Base-by-base conservation (phyloP, 2,329 filamentous ascomycete species). In the Cladosporium sp. region DNA sequence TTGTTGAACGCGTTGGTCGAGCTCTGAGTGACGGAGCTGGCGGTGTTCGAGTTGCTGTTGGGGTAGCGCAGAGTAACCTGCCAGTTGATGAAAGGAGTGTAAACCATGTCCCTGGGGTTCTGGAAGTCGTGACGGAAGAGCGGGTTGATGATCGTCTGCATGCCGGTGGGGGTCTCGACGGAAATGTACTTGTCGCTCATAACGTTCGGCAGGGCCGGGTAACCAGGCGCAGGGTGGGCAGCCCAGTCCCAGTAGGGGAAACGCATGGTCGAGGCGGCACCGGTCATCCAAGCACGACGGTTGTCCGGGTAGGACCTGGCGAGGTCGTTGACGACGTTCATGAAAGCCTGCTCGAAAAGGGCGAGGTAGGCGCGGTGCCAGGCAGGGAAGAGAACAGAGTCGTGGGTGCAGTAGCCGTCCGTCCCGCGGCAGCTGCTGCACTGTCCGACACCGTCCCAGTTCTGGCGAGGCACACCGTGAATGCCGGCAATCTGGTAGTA, bases 331-430 rank as follows among this genome's bases (percentile, higher is more conserved):
- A 61, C 66, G 16, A 63, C 43, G 19, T 56, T 56, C 49, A 66
- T 48, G 53, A 68, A 63, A 40, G 62, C 52, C 55, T 68, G 66
- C 58, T 68, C 66, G 53, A 63, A 67, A 9, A 67, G 59, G 16
- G 64, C 65, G 53, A 64, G 59, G 54, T 65, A 68, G 43, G 58
- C 52, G 40, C 66, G 64, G 54, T 68, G 66, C 64, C 64, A 68
- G 2, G 58, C 49, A 16, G 66, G 65, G 58, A 68, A 68, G 18
- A 65, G 62, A n/a, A 65, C 52, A 3, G 63, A 66, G 38, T 62
- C 57, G 61, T 68, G 66, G n/a, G 63, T 61, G 59, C 66, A 68
- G 56, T 68, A 68, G n/a, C 66, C 66, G 42, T 63, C 58, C 34
- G 60, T 55, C 42, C 58, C 60, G n/a, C 53, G 43, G 49, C 63